Evolutionary conservation across 345 rosid species (phyloP).

Genomic region (Salix arbutifolia): DNA sequence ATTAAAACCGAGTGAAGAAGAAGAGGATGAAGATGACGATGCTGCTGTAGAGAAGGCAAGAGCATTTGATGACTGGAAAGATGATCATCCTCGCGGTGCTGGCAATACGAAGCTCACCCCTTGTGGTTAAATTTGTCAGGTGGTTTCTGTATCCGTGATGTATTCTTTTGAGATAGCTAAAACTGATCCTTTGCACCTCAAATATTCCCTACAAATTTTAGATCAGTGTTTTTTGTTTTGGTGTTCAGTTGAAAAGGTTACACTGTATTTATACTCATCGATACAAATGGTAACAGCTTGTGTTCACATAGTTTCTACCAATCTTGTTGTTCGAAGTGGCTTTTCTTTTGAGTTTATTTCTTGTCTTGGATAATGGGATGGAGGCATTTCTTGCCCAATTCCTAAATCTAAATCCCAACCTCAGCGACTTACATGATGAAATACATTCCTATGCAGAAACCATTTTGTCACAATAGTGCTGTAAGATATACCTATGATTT

Average conservation of each 20-base stretch:
- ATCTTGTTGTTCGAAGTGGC: neutral
- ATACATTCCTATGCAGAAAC: neutral
- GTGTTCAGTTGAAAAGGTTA: neutral
- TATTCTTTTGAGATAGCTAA: neutral
- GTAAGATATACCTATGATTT: no score
- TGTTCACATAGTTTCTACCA: neutral
- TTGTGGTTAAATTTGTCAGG: slow-evolving; percentile 53
- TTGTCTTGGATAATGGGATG: neutral
- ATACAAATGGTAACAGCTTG: neutral
- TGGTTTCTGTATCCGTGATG: slow-evolving; percentile 1
- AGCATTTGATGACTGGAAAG: slow-evolving; percentile 96
- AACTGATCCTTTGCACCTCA: neutral
- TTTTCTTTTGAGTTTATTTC: neutral
- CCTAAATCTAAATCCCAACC: neutral
- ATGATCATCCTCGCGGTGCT: slow-evolving; percentile 95
- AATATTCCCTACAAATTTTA: slow-evolving; percentile 3
- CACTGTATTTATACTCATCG: neutral
- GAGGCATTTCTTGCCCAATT: neutral
- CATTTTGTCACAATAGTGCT: neutral
- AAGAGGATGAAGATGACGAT: slow-evolving; percentile 57
- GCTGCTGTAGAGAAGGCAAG: slow-evolving; percentile 71
- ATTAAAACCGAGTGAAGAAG: slow-evolving; percentile 40
- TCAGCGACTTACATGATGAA: neutral
- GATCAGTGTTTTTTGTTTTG: neutral
- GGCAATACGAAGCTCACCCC: slow-evolving; percentile 97